phyloP scores from a whole-genome alignment of 441 rosid genomes.

The Pelargonium fulgidum region DNA sequence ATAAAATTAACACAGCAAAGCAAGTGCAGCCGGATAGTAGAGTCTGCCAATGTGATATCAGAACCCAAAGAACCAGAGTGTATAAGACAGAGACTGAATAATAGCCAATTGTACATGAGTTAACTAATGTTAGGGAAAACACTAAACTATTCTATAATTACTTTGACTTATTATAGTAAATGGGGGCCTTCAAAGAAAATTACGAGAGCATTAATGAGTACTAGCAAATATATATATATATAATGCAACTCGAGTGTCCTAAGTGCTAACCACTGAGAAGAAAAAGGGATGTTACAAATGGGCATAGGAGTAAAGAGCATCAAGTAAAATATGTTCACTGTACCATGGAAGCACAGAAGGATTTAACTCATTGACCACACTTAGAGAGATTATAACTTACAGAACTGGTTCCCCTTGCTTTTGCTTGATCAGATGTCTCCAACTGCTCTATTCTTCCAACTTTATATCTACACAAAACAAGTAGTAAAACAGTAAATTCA shows the following conservation, averaged over 20 bases:
- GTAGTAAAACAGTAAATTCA: constrained; percentile 13
- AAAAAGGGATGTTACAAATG: neutral
- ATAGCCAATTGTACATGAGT: neutral
- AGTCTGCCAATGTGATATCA: neutral
- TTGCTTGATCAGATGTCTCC: constrained; percentile 84
- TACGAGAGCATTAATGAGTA: neutral
- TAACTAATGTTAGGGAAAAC: neutral
- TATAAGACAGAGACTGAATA: neutral
- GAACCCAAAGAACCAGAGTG: neutral
- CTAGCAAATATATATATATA: neutral
- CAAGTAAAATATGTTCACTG: constrained; percentile 4
- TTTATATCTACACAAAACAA: constrained; percentile 52
- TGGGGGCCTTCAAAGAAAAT: neutral
- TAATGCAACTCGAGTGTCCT: constrained; percentile 2
- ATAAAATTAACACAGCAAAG: neutral
- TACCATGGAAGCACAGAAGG: constrained; percentile 3
- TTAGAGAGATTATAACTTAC: constrained; percentile 38
- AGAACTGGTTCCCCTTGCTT: constrained; percentile 68
- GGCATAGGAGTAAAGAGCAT: neutral
- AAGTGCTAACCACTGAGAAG: neutral
- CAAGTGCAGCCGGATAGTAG: constrained; percentile 1
- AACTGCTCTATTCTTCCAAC: constrained; percentile 94
- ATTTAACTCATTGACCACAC: neutral
- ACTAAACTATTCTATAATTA: neutral
- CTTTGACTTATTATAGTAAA: neutral